Base-by-base conservation (phyloP, 805 yeast species). In the Zygotorulaspora florentina region DNA sequence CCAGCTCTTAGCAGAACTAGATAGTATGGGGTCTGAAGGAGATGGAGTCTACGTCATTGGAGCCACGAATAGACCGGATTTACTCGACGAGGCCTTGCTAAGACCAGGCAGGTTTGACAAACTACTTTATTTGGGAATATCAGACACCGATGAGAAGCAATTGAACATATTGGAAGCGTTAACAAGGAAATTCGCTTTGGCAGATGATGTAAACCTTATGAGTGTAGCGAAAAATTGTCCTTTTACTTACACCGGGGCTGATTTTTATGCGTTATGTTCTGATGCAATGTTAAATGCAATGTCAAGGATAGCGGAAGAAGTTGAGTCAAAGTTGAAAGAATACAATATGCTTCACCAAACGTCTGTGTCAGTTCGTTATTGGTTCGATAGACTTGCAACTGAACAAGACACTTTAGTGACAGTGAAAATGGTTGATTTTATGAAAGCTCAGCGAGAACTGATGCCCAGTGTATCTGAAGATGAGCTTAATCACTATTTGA, bases 11-110 rank as follows among this genome's bases (percentile, higher is more conserved):
- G 96, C 98, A 0, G 99, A 93, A 64, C 72, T 93, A 36, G 99
- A 93, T 62, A 98, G 98, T 20, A 91, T 91, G 97, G 83, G 95
- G 58, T 63, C 71, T 11, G 83, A 83, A 8, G 85, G 85, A 6
- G 81, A 76, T 47, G 98, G 97, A 5, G 96, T 93, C 0, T 93
- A 93, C 64, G 97, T 91, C 4, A 96, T 93, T 36, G 99, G 99
- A n/a, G 99, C 99, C 3, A 93, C 99, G 0, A 93, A 93, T 59
- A 76, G 99, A 57, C 99, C 99, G 0, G 99, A 93, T 69, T 70
- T 93, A 51, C 71, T 93, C 35, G 99, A 93, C 62, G 97, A 91
- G 62, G 97, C 98, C 0, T 72, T 93, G 39, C 69, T 93, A 46
- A 77, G 99, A 62, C 96, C 96, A 0, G 96, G 96, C 2, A 75